These are phyloP conservation scores for Alternaria burnsii DNA, from an alignment of 2,329 filamentous ascomycete genomes.

Conservation along the genomic window DNA sequence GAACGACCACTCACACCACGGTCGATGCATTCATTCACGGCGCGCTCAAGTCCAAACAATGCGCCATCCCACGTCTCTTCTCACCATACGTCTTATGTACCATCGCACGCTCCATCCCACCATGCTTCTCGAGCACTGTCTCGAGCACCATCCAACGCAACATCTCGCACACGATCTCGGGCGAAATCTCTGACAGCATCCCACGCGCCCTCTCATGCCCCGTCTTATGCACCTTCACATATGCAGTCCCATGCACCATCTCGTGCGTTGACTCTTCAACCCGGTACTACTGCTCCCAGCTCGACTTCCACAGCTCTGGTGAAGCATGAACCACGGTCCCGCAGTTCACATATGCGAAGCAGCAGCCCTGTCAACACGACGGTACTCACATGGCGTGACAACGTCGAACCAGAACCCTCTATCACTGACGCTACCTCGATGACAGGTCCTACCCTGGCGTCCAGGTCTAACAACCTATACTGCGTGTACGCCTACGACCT, in stretches of 20 bases:
- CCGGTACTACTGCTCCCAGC: conserved; percentile 12
- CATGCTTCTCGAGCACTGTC: neutral
- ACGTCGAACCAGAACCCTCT: conserved; percentile 25
- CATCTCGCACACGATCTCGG: neutral
- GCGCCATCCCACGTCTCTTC: conserved; percentile 11
- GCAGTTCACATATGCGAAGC: conserved; percentile 15
- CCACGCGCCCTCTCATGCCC: neutral
- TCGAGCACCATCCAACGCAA: neutral
- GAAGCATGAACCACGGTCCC: conserved; percentile 25
- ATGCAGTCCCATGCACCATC: neutral
- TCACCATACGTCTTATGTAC: neutral
- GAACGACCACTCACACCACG: conserved; percentile 24
- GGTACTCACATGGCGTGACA: conserved; percentile 27
- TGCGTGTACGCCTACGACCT: conserved; percentile 46
- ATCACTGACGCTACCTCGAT: conserved; percentile 38
- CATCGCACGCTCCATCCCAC: neutral
- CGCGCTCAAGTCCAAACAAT: conserved; percentile 11
- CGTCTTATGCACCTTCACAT: neutral
- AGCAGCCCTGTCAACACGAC: conserved; percentile 40
- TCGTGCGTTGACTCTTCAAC: conserved; percentile 26
- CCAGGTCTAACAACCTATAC: conserved; percentile 31
- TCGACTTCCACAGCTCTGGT: conserved; percentile 38
- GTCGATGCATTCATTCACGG: conserved; percentile 24
- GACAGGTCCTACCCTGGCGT: conserved; percentile 28
- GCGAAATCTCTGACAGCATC: neutral